Conservation (phyloP, 768 basidiomycete genomes). For the Mycena belliarum region DNA sequence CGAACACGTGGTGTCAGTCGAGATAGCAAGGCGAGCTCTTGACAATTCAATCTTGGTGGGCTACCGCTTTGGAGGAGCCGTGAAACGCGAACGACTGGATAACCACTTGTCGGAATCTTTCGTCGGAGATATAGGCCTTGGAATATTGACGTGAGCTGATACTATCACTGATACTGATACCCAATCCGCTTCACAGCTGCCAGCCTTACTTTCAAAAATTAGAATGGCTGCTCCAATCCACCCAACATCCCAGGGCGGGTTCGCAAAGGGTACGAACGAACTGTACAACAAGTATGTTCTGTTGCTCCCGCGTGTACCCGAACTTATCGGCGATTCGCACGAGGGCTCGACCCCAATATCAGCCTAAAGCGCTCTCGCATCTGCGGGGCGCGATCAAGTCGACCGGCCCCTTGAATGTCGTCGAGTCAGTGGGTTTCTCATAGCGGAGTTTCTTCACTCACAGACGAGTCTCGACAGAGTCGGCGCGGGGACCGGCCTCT, state of each 20-base stretch:
- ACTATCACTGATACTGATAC: too few relatives aligned
- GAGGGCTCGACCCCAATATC: conserved; percentile 64
- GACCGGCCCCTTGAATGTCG: conserved; percentile 38
- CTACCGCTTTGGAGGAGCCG: too few relatives aligned
- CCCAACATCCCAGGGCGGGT: conserved; percentile 48
- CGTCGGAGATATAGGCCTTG: too few relatives aligned
- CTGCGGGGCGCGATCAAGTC: conserved; percentile 39
- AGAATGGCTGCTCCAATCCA: conserved; percentile 37
- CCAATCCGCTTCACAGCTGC: too few relatives aligned
- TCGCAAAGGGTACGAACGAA: conserved; percentile 62
- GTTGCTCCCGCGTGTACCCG: background rate
- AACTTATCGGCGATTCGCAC: background rate
- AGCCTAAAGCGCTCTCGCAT: conserved; percentile 41
- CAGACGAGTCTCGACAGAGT: conserved; percentile 34
- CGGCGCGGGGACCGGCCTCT: conserved; percentile 66
- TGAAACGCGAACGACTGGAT: too few relatives aligned
- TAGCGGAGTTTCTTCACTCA: background rate
- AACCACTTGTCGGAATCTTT: too few relatives aligned
- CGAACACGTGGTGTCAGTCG: too few relatives aligned
- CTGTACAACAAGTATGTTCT: conserved; percentile 47
- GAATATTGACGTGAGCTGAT: too few relatives aligned
- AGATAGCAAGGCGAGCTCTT: too few relatives aligned
- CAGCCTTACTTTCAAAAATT: too few relatives aligned
- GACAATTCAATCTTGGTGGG: too few relatives aligned
- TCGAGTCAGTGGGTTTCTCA: conserved; percentile 44